Evolutionary conservation across 1,284 basidiomycete genomes (phyloP), one percentile per base, ranked within the genome.

Genomic region (Pyrrhoderma lamaoense): DNA sequence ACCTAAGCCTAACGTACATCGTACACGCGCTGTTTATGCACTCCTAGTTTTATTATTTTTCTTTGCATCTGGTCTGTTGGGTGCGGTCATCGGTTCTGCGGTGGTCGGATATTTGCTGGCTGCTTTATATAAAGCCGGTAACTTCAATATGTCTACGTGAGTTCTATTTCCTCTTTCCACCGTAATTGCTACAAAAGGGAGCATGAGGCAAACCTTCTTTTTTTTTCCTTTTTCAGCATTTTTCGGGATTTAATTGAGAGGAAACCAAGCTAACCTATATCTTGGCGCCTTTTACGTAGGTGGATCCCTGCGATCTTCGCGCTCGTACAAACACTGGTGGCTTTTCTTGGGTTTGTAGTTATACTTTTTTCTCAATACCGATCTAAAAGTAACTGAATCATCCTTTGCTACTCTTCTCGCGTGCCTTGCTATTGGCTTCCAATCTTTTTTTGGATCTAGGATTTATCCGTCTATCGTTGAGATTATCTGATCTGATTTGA

Each of bases 81-180:
- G 85, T 0, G 79, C 87, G 0, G 72, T 89, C 2, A 63, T 89
- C 3, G 77, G 79, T 5, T 83, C 85, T 2, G 80, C 82, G 0
- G 74, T 92, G 0, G 69, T 90, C 3, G 85, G 86, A 0, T 88
- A 85, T 59, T 70, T 82, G 3, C 69, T 87, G 36, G 77, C 78
- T 19, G 87, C 80, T 1, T 66, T 92, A 16, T 92, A 80, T 65
- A 72, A 71, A 38, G 77, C 85, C 0, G 87, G 74, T 1, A 67
- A 74, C 27, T 90, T 84, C 59, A 76, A 80, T 56, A 84, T 93
- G 77, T 89, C 86, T 9, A 92, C 89, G 81, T 90, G 62, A 59
- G 83, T 74, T n/a, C 39, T 27, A 23, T 39, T 42, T 38, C 50
- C 37, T 13, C 42, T 51, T 49, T 31, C 31, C 39, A 44, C 45